A percentile compares a stretch with the other conserved stretches of the same genome.
These are phyloP conservation scores for Mycena galopus DNA, from an alignment of 768 basidiomycete species.

Conservation along the genomic window DNA sequence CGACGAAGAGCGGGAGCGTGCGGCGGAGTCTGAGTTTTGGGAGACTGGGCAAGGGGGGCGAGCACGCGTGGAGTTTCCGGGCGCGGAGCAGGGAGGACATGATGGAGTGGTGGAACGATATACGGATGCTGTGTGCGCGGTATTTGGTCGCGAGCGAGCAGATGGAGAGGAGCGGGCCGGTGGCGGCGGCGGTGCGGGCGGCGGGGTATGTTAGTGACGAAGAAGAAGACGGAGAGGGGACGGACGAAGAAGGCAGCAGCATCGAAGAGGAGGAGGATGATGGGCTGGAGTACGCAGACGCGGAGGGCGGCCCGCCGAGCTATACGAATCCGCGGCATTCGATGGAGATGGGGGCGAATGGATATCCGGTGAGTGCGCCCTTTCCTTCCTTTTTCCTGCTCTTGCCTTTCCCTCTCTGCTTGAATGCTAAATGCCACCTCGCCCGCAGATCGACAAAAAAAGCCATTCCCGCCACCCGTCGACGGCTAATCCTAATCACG, in stretches of 20 bases:
- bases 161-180: constrained; percentile 92
- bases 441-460: constrained; percentile 56
- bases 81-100: constrained; percentile 93
- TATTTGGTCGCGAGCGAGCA: constrained; percentile 95
- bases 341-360: constrained; percentile 63
- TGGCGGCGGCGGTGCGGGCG: constrained; percentile 90
- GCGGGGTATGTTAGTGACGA: constrained; percentile 92
- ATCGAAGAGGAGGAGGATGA: constrained; percentile 68
- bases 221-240: constrained; percentile 64
- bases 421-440: no score
- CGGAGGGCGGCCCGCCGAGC: constrained; percentile 63
- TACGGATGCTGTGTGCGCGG: constrained; percentile 91
- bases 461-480: constrained; percentile 32
- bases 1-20: constrained; percentile 69
- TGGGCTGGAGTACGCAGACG: constrained; percentile 52
- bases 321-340: constrained; percentile 64
- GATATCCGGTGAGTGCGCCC: constrained; percentile 71
- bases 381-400: constrained; percentile 4
- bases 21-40: constrained; percentile 49
- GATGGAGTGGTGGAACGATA: constrained; percentile 99
- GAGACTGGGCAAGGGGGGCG: constrained; percentile 47
- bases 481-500: no score
- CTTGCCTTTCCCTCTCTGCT: neutral
- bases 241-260: constrained; percentile 73
- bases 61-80: constrained; percentile 91